Conservation (phyloP, 148 eudicot genomes). For the Rhododendron ferrugineum region DNA sequence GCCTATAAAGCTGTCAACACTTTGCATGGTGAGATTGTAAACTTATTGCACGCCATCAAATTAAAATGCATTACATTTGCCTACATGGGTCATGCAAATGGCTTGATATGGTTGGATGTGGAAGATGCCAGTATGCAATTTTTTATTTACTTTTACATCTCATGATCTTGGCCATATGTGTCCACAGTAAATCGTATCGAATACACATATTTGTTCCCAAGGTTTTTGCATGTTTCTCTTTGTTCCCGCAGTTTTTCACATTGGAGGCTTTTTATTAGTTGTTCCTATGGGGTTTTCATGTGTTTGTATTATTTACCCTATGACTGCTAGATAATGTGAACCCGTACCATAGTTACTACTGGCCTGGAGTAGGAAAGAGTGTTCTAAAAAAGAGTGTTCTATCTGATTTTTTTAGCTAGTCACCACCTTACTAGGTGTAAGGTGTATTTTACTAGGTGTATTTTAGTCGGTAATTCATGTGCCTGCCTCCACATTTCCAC, state of each 20-base stretch:
- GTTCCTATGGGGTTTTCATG: neutral
- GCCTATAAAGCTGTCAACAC: constrained; percentile 56
- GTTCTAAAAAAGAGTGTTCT: too few species aligned
- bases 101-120: neutral
- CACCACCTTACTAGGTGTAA: too few species aligned
- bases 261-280: neutral
- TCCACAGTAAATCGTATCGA: neutral
- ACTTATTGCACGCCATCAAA: neutral
- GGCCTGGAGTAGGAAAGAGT: neutral
- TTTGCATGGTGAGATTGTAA: constrained; percentile 48
- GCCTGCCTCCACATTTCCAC: neutral
- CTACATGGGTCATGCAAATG: neutral
- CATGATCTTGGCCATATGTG: neutral
- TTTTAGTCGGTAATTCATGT: neutral
- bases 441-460: neutral
- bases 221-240: neutral
- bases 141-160: neutral
- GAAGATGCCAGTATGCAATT: constrained; percentile 2
- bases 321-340: neutral
- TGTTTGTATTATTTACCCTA: neutral
- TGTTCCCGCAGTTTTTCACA: neutral
- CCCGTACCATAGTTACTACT: neutral
- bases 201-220: neutral
- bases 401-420: neutral
- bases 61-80: neutral